A percentile compares a stretch with the other conserved stretches of the same genome.
Conservation (phyloP, 305 asterid species). For the Rubia tinctorum region DNA sequence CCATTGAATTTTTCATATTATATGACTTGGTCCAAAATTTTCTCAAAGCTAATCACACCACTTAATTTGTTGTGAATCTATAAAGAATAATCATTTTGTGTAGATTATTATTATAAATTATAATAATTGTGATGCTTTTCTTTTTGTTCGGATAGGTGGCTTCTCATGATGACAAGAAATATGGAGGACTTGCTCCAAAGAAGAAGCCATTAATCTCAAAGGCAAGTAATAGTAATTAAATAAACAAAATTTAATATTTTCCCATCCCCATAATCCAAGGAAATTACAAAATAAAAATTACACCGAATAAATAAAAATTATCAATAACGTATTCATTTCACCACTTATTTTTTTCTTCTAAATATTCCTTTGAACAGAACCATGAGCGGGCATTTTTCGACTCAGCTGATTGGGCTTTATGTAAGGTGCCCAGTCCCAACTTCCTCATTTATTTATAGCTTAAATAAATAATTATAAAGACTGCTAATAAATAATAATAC, state of each 20-base stretch:
- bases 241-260: neutral
- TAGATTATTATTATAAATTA: too few species aligned
- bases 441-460: neutral
- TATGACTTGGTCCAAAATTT: neutral
- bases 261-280: neutral
- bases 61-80: too few species aligned
- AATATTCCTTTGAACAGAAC: constrained; percentile 38
- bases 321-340: too few species aligned
- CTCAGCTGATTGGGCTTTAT: constrained; percentile 90
- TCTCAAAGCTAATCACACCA: neutral
- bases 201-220: constrained; percentile 44
- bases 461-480: neutral
- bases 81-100: too few species aligned
- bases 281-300: neutral
- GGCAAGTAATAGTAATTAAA: constrained; percentile 20
- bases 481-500: too few species aligned
- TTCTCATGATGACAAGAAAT: constrained; percentile 27
- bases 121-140: neutral
- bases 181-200: constrained; percentile 41
- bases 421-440: constrained; percentile 46
- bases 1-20: neutral
- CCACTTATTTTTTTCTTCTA: neutral
- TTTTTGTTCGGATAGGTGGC: constrained; percentile 15
- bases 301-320: neutral
- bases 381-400: constrained; percentile 80